Evolutionary conservation across 495 filamentous ascomycete genomes (phyloP).

Genomic region (Clavariopsis aquatica): DNA sequence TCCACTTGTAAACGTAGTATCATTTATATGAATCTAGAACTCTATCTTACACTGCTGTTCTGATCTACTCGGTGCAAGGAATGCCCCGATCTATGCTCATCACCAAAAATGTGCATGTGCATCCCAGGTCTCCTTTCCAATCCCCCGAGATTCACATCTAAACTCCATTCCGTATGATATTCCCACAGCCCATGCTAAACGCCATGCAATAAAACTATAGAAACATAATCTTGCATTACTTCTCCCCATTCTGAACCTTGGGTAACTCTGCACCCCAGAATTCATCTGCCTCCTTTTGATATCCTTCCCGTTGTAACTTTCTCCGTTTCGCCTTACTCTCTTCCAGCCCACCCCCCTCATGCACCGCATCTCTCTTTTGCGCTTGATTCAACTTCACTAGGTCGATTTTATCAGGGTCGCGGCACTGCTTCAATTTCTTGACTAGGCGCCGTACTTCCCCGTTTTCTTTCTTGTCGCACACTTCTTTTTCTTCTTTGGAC

Average conservation of each 20-base stretch:
- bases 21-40: no score
- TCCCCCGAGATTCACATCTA: neutral
- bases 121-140: no score
- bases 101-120: no score
- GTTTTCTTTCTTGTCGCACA: conserved; percentile 24
- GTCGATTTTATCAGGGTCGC: conserved; percentile 67
- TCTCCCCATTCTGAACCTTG: conserved; percentile 6
- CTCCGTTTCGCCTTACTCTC: conserved; percentile 59
- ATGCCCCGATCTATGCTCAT: no score
- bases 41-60: no score
- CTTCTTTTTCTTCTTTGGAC: conserved; percentile 39
- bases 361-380: conserved; percentile 50
- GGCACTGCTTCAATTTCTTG: conserved; percentile 77
- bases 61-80: no score
- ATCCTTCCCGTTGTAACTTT: conserved; percentile 56
- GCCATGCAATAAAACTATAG: neutral
- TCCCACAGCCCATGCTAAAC: neutral
- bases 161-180: neutral
- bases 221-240: neutral
- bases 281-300: conserved; percentile 56
- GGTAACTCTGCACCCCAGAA: conserved; percentile 51
- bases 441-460: conserved; percentile 48
- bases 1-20: no score
- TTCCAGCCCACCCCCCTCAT: conserved; percentile 43
- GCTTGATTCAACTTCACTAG: conserved; percentile 59